Evolutionary conservation across 352 stramenopile species (phyloP).

Genomic region (Phytopythium delawarense): DNA sequence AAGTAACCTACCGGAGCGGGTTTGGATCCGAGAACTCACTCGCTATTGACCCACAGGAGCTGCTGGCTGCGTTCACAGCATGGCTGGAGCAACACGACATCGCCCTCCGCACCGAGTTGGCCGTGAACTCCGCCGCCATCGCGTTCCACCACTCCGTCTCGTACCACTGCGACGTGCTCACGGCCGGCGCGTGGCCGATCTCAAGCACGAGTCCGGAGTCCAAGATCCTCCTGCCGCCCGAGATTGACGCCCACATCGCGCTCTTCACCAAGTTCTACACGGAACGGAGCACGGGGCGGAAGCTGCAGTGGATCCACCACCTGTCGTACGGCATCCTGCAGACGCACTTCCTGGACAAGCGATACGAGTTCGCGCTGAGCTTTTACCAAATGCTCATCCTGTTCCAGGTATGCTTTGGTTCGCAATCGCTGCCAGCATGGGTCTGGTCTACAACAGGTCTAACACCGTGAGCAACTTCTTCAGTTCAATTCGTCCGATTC

Average conservation of each 20-base stretch:
- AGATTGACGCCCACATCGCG: slow-evolving; percentile 52
- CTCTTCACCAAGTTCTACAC: slow-evolving; percentile 85
- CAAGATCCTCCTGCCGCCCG: slow-evolving; percentile 52
- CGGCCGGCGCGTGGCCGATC: slow-evolving; percentile 81
- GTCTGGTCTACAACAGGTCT: neutral
- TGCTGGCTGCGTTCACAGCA: slow-evolving; percentile 54
- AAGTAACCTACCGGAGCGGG: neutral
- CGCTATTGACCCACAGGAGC: slow-evolving; percentile 33
- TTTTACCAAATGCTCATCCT: slow-evolving; percentile 85
- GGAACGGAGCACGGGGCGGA: slow-evolving; percentile 64
- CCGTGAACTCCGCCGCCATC: slow-evolving; percentile 38
- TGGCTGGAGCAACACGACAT: slow-evolving; percentile 70
- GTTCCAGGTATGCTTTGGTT: slow-evolving; percentile 36
- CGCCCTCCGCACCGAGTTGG: slow-evolving; percentile 30
- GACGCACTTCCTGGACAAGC: slow-evolving; percentile 61
- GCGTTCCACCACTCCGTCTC: slow-evolving; percentile 47
- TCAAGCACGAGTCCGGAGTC: slow-evolving; percentile 48
- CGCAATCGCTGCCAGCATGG: neutral
- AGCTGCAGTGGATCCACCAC: slow-evolving; percentile 78
- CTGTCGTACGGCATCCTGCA: slow-evolving; percentile 74
- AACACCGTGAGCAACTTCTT: neutral
- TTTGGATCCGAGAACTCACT: neutral
- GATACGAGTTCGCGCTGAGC: slow-evolving; percentile 77
- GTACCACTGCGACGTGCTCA: slow-evolving; percentile 81
- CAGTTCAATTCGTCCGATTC: slow-evolving; percentile 67